Evolutionary conservation across 768 basidiomycete genomes (phyloP), one percentile per base, ranked within the genome.

Genomic region (Pisolithus sp.): DNA sequence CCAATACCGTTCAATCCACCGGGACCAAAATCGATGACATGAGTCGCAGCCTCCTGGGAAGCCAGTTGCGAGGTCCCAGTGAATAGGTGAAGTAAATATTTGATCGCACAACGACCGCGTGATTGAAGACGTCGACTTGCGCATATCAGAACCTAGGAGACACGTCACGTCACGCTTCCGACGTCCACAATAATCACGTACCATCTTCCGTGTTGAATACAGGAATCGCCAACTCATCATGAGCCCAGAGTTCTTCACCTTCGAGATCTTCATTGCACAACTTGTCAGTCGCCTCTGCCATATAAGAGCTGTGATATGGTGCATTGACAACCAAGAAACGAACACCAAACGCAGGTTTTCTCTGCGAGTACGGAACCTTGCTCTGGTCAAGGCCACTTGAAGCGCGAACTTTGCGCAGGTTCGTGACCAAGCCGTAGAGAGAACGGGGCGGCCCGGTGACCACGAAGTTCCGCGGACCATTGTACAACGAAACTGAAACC

Each of bases 311-410:
- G 76, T 99, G 96, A 72, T 93, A 99, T 1, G 96, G 96, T 2
- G 93, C 95, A 49, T 84, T 87, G 62, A 99, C 88, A n/a, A 91
- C 86, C 61, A 99, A 73, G 77, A 98, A 99, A 42, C 96, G 85
- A 45, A 89, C 81, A 40, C 82, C 86, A 70, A 99, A 98, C 5
- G 91, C 88, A 6, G 89, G 85, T 71, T 95, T 95, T 60, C 96
- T 81, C 73, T 97, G 93, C 7, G 93, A 95, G 74, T 86, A 95
- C 9, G 93, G 89, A 3, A 81, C 75, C 73, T 96, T 96, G 79
- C 86, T 90, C 70, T 99, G 96, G 60, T 99, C 96, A 31, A 86
- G 75, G 36, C 92, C 92, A 18, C 76, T 76, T 0, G 92, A 80
- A 0, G 96, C 96, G 57, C 87, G 86, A 59, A 93, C 78, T 70